Evolutionary conservation across 2,329 filamentous ascomycete species (phyloP), one percentile per base, ranked within the genome.

Genomic region (Sporothrix phasma): DNA sequence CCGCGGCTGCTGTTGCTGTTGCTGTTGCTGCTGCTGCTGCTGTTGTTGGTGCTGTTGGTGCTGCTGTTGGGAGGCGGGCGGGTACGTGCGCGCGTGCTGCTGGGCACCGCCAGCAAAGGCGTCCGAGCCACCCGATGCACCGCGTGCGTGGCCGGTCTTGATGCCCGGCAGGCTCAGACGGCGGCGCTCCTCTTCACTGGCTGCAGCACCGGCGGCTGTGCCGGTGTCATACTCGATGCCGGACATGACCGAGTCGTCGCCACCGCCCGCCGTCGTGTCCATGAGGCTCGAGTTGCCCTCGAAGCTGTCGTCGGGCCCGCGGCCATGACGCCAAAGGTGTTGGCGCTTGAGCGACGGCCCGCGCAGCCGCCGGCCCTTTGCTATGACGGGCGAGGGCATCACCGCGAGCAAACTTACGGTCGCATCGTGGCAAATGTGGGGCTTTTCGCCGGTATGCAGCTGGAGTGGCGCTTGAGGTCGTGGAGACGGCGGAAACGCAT

Each of bases 331-430:
- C 85, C 88, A 74, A 92, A 95, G 73, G 88, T 88, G 49, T 88
- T 88, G 82, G 92, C 87, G 71, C 92, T 97, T 45, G 91, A 87
- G 68, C 94, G 84, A 64, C 94, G 86, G 64, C 94, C 94, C 13
- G 95, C 94, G 76, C 94, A 99, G 56, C 94, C 94, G 62, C 94
- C 94, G 62, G 92, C 89, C 94, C 94, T 76, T 97, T 97, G 73
- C 90, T 96, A 74, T 99, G 94, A 66, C 94, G 86, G 51, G 94
- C 94, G 62, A 99, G 78, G 29, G 94, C 94, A 79, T 99, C 94
- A 13, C 94, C 94, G 68, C 94, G 88, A 51, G 94, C 94, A 76
- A 99, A 99, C 69, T 92, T 90, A 67, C 94, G 86, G 69, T 95
- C 91, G 74, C 94, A 99, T 74, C 95, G 97, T 46, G 90, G 72